phyloP scores from a whole-genome alignment of 306 rosid genomes.

The Vigna hirtella region DNA sequence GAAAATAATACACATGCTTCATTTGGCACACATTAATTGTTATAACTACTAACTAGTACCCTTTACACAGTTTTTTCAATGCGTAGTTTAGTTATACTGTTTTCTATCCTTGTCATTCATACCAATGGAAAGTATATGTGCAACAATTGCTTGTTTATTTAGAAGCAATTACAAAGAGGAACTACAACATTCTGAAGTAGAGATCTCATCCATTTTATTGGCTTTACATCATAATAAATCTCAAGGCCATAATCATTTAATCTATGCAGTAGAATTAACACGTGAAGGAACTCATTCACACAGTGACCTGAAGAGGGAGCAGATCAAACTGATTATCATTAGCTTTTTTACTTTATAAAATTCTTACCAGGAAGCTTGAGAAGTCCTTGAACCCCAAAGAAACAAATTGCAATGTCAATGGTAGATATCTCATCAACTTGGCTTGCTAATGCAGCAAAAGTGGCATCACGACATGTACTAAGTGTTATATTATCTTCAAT shows the following conservation, averaged over 20 bases:
- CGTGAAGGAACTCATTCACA: constrained; percentile 19
- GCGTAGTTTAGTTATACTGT: neutral
- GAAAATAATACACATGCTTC: neutral
- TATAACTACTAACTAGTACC: neutral
- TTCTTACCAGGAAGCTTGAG: constrained; percentile 63
- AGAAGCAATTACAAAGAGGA: constrained; percentile 18
- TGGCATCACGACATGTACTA: constrained; percentile 93
- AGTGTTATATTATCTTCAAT: constrained; percentile 74
- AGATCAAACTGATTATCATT: constrained; percentile 2
- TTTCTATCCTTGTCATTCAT: constrained; percentile 21
- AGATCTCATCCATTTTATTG: constrained; percentile 23
- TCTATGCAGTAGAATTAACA: constrained; percentile 28
- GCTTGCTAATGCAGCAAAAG: constrained; percentile 84
- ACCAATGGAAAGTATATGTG: constrained; percentile 12
- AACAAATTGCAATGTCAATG: constrained; percentile 82
- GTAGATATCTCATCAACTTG: constrained; percentile 68
- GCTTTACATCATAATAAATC: constrained; percentile 35
- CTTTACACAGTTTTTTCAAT: constrained; percentile 22
- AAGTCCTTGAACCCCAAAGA: constrained; percentile 91
- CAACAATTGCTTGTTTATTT: constrained; percentile 15
- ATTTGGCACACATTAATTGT: neutral
- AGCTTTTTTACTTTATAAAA: constrained; percentile 5
- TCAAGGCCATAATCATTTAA: constrained; percentile 16
- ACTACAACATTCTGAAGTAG: constrained; percentile 27
- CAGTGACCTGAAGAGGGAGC: constrained; percentile 12